Evolutionary conservation across 192 early-diverging fungal species (phyloP), one percentile per base, ranked within the genome.

Genomic region (Mortierella claussenii): DNA sequence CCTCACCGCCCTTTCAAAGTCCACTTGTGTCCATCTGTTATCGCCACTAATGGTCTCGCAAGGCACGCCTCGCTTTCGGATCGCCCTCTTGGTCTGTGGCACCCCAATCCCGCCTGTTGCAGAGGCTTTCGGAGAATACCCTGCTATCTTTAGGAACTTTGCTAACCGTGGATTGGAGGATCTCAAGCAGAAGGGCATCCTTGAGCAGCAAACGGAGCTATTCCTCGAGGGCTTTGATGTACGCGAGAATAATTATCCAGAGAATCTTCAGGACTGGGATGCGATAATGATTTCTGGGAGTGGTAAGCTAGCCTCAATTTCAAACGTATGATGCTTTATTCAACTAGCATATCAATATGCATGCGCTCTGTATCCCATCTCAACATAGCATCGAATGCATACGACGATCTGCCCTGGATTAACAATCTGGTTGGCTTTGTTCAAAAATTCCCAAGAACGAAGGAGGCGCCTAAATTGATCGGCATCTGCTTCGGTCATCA

Each of bases 401-500:
- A 92, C 50, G 88, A 90, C 26, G 76, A 91, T 47, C 24, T 81
- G 11, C 79, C 81, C 1, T 95, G 93, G 93, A 92, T 92, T 40
- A 43, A 81, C 31, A 69, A 82, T 9, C 69, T 92, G 9, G 71
- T 85, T 23, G 62, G 81, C 0, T 94, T 83, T 67, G 80, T 90
- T n/a, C 54, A 69, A 24, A 30, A 64, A 0, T 44, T 87, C 20
- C 70, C 71, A 32, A 53, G 59, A 34, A 20, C 65, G 53, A 37
- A 78, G 21, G 36, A 79, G 20, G 64, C 78, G 8, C 65, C 54
- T 3, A 60, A 80, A 42, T 49, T 84, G 30, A 47, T 94, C 52
- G 91, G 92, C 4, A 71, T 95, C 32, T 96, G 94, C 50, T 96
- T 94, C 83, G 94, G 94, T 13, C 94, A 96, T 54, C 94, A 96